Base-by-base conservation (phyloP, 768 basidiomycete genomes). In the Tylopilus sp. region DNA sequence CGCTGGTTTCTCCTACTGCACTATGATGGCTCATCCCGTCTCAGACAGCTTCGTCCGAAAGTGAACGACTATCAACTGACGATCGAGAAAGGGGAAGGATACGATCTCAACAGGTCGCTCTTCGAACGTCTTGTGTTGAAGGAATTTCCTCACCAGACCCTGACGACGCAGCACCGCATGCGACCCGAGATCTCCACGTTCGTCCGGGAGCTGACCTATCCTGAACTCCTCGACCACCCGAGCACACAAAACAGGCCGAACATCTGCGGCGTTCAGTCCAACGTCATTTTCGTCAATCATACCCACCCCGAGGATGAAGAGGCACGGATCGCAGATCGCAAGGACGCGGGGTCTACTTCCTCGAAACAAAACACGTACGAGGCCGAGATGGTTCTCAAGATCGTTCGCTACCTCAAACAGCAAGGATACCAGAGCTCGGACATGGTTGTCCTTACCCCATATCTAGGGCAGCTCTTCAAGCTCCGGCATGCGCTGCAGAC, bases 41-140 rank as follows among this genome's bases (percentile, higher is more conserved):
- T 4, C 34, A 87, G 86, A 66, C 86, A 88, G 67, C 72, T 89
- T 6, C 84, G 86, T 6, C 86, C 86, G 0, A 89, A 87, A 64
- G 81, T 87, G 56, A 86, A 87, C 54, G 78, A 76, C 44, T 89
- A 87, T 54, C 38, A 63, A 0, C 68, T 89, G 25, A 86, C 84
- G 0, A 78, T 86, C 14, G 86, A 89, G 65, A 89, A 84, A 59
- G 84, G 78, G 1, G 80, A 85, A 4, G 86, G 85, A 0, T 88
- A 71, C 52, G 82, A 87, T 52, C 75, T 89, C 5, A 88, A 89
- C 52, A 66, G 74, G 41, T 86, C 84, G 0, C 72, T 89, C 4
- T 89, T 89, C 55, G 86, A 89, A 57, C 81, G 86, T 7, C 76
- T 87, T 7, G 81, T 87, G 22, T 60, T 82, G 7, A 76, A 78